Base-by-base conservation (phyloP, 2,329 filamentous ascomycete species). In the Phialocephala sp. region DNA sequence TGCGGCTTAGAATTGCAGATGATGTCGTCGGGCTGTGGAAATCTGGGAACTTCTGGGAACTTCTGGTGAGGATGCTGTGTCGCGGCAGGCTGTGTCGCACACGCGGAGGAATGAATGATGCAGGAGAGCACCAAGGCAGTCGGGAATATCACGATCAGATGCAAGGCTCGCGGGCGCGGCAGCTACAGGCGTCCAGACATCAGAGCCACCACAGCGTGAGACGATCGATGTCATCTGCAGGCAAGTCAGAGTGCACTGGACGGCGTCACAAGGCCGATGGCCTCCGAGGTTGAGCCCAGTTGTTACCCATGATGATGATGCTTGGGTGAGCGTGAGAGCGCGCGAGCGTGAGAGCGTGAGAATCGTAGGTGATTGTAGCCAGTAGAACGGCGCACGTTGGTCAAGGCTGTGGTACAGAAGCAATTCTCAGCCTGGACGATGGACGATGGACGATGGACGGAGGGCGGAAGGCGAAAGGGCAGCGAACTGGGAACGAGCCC, bases 341-440 rank as follows among this genome's bases (percentile, higher is more conserved):
- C 8, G 37, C 9, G 37, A 41, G 37, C 37, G 12, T 4, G 37
- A 18, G 37, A 41, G 11, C 3, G 37, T 12, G 37, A 14, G 37
- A 14, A 41, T 18, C 9, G 22, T 54, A 32, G 20, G n/a, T 24
- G 20, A 12, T 54, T 18, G 18, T 15, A 50, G 59, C 69, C 70
- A 72, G 57, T 72, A 41, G 54, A 69, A 67, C 63, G 36, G 61
- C 59, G 65, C 70, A 72, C 69, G 70, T 71, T 72, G 62, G 56
- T 43, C 60, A 20, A 65, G 63, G 59, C 52, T 69, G 62, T 71
- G 69, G 69, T 56, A 47, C 9, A 5, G n/a, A 41, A 22, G 24
- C 32, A 37, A n/a, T 14, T 37, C 27, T 32, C 27, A 32, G 27
- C 27, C 27, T 32, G 27, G 39, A 41, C 39, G 37, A 50, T 37